phyloP scores from a whole-genome alignment of 208 protist genomes.

The Trypanosoma lewisi region DNA sequence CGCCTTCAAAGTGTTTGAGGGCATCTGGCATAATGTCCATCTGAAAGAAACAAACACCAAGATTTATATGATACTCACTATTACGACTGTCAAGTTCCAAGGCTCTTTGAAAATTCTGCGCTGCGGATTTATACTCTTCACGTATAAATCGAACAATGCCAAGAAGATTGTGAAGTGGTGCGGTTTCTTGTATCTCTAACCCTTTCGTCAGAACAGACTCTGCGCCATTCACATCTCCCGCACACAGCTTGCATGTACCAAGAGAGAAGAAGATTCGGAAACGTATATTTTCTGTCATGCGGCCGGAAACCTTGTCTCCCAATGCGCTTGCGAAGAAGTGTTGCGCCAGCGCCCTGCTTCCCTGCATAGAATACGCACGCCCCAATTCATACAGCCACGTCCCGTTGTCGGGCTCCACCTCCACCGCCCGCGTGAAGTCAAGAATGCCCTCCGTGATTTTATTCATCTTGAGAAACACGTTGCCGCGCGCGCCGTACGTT shows the following conservation, averaged over 20 bases:
- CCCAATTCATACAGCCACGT: slow-evolving; percentile 81
- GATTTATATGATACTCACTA: slow-evolving; percentile 67
- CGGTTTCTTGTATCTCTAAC: slow-evolving; percentile 63
- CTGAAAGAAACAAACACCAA: slow-evolving; percentile 65
- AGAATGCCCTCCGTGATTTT: slow-evolving; percentile 49
- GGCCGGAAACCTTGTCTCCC: slow-evolving; percentile 43
- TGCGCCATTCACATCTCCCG: slow-evolving; percentile 24
- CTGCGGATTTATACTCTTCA: slow-evolving; percentile 39
- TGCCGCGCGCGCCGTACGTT: slow-evolving; percentile 62
- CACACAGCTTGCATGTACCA: slow-evolving; percentile 29
- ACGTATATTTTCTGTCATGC: slow-evolving; percentile 30
- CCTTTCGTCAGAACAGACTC: slow-evolving; percentile 38
- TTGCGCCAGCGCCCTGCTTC: slow-evolving; percentile 39
- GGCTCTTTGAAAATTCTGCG: slow-evolving; percentile 65
- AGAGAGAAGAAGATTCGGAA: slow-evolving; percentile 29
- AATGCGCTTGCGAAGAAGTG: slow-evolving; percentile 42
- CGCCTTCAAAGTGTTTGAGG: slow-evolving; percentile 66
- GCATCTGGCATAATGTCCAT: slow-evolving; percentile 48
- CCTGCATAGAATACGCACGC: slow-evolving; percentile 40
- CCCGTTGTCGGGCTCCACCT: slow-evolving; percentile 83
- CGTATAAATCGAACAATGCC: slow-evolving; percentile 76
- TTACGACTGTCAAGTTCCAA: slow-evolving; percentile 53
- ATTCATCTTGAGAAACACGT: slow-evolving; percentile 42
- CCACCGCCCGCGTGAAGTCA: slow-evolving; percentile 65
- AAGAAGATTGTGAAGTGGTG: slow-evolving; percentile 62